A percentile compares a stretch with the other conserved stretches of the same genome.
Evolutionary conservation across 495 filamentous ascomycete species (phyloP).

Genomic region (Glonium stellatum): DNA sequence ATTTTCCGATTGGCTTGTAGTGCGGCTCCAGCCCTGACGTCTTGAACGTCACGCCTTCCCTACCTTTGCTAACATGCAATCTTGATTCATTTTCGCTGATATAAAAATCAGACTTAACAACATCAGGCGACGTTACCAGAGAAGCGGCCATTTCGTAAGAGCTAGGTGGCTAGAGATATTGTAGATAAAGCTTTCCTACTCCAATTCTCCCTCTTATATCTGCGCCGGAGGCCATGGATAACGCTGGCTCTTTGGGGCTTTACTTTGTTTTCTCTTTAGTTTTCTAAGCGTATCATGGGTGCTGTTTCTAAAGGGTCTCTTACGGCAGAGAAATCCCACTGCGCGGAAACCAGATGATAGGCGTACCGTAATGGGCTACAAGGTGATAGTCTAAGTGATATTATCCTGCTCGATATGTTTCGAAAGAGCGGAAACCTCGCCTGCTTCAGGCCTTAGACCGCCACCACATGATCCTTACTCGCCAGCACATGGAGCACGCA

Average conservation of each 20-base stretch:
- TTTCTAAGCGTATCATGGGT: neutral
- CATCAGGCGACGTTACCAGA: neutral
- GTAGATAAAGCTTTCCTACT: no score
- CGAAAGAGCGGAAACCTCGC: neutral
- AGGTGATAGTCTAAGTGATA: neutral
- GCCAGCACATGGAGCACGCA: constrained; percentile 15
- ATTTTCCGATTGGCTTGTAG: constrained; percentile 50
- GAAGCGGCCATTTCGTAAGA: neutral
- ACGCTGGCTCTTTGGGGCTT: no score
- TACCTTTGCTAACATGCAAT: neutral
- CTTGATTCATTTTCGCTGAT: constrained; percentile 1
- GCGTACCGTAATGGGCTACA: neutral
- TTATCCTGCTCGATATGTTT: neutral
- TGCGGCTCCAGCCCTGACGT: constrained; percentile 22
- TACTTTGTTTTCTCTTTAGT: no score
- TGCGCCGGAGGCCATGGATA: no score
- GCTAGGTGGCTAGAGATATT: no score
- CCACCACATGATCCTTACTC: neutral
- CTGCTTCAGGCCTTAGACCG: neutral
- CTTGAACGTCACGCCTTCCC: constrained; percentile 23
- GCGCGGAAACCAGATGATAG: neutral
- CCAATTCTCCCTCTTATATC: no score
- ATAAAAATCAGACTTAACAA: neutral
- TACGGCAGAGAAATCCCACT: neutral
- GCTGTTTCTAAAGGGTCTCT: neutral